Conservation (phyloP, 2,329 filamentous ascomycete genomes). For the Xylariaceae sp. region DNA sequence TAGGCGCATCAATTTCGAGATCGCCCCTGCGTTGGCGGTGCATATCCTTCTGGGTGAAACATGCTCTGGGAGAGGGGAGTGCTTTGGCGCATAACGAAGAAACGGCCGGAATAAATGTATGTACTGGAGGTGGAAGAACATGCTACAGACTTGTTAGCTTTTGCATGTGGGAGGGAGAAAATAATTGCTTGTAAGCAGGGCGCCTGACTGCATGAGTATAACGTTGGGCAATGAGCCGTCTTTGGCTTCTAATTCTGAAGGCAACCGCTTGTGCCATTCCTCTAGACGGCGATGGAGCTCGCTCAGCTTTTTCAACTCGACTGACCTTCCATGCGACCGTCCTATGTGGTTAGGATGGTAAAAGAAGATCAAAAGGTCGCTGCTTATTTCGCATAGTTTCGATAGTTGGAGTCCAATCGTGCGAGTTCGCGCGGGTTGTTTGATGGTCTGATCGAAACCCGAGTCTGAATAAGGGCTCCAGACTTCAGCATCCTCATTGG, state of each 20-base stretch:
- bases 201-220: slow-evolving; percentile 76
- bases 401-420: slow-evolving; percentile 79
- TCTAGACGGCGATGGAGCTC: slow-evolving; percentile 88
- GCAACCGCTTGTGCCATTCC: slow-evolving; percentile 80
- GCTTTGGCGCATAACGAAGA: slow-evolving; percentile 78
- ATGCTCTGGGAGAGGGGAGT: slow-evolving; percentile 78
- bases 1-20: slow-evolving; percentile 89
- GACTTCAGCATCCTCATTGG: slow-evolving; percentile 75
- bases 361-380: slow-evolving; percentile 83
- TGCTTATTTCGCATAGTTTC: slow-evolving; percentile 86
- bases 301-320: slow-evolving; percentile 86
- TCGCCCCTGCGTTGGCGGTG: slow-evolving; percentile 80
- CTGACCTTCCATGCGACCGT: slow-evolving; percentile 65
- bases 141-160: slow-evolving; percentile 50
- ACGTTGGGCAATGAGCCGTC: slow-evolving; percentile 87
- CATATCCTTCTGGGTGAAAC: slow-evolving; percentile 89
- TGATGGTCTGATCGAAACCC: slow-evolving; percentile 67
- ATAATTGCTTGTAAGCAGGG: slow-evolving; percentile 53
- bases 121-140: slow-evolving; percentile 95
- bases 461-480: slow-evolving; percentile 89
- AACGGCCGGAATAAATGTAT: slow-evolving; percentile 96
- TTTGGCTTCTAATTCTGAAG: slow-evolving; percentile 80
- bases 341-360: slow-evolving; percentile 75
- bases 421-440: slow-evolving; percentile 78
- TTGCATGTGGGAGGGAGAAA: not conserved